Conservation (phyloP, 2,329 filamentous ascomycete genomes). For the Claviceps pusilla region DNA sequence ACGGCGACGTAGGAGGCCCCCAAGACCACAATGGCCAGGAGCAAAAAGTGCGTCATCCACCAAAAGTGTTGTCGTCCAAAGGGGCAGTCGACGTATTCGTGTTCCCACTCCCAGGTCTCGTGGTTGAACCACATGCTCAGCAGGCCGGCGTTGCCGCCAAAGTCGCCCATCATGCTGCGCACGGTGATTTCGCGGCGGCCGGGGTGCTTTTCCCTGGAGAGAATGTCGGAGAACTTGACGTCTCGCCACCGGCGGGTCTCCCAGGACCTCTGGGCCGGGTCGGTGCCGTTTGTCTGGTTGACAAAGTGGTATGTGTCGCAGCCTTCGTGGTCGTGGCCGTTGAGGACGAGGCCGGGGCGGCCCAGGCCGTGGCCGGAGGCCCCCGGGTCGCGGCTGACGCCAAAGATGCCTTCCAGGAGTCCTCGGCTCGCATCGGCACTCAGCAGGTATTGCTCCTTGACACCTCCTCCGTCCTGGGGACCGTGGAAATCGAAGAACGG, state of each 20-base stretch:
- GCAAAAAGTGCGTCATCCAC: constrained; percentile 76
- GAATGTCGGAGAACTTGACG: constrained; percentile 26
- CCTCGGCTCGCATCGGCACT: constrained; percentile 55
- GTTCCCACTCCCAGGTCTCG: constrained; percentile 58
- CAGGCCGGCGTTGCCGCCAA: constrained; percentile 78
- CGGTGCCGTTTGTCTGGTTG: constrained; percentile 39
- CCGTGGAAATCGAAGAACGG: constrained; percentile 72
- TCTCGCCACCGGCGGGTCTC: constrained; percentile 33
- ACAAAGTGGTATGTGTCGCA: constrained; percentile 81
- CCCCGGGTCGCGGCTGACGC: constrained; percentile 48
- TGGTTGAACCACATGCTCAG: constrained; percentile 81
- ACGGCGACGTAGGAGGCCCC: constrained; percentile 14
- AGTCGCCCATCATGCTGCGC: constrained; percentile 96
- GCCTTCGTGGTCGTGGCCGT: constrained; percentile 88
- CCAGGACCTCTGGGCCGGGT: constrained; percentile 30
- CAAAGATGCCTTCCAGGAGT: constrained; percentile 73
- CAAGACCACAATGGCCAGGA: constrained; percentile 32
- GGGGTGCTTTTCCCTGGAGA: constrained; percentile 30
- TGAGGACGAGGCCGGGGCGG: constrained; percentile 64
- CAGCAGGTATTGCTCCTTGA: constrained; percentile 86
- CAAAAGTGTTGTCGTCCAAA: constrained; percentile 81
- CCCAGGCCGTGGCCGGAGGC: constrained; percentile 49
- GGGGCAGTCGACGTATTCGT: constrained; percentile 64
- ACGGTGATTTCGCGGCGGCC: constrained; percentile 82
- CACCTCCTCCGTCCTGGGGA: constrained; percentile 47